Base-by-base conservation (phyloP, 1,139 yeast species). In the Debaryomyces udenii region DNA sequence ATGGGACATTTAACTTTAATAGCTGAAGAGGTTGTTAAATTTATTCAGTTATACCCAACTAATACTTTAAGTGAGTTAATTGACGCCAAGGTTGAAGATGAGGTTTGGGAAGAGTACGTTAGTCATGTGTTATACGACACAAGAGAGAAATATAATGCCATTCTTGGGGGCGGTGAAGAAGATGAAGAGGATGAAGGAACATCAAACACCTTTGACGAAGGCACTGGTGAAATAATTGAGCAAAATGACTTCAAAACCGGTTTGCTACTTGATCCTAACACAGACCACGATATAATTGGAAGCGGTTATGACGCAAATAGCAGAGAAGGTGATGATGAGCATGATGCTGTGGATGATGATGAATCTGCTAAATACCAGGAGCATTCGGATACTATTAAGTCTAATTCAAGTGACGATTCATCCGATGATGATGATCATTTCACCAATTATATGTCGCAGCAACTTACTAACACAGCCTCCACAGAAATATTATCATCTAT, bases 1-100 rank as follows among this genome's bases (percentile, higher is more conserved):
- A 94, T 93, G 96, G 99, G 99, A 22, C 99, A 93, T 64, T 73
- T 93, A 58, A 93, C 97, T 0, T 73, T 93, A 49, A 91, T 94
- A 48, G 96, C 97, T 6, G 99, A 94, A 60, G 99, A 93, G 61
- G 96, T 93, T 34, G 97, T 93, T 44, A 94, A 94, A 61, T 93
- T 93, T 61, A 86, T 91, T 22, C 89, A 88, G 37, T 65, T 85
- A 15, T 85, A 82, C 53, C 82, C 89, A 1, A 78, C 83, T 29
- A 78, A 74, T 48, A 66, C 81, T 2, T 66, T 85, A 24, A 78
- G 88, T 42, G 77, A 77, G 22, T 67, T 77, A 11, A 82, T 88
- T 27, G 81, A 81, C 46, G 74, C 68, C 15, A 81, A 81, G 35
- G 76, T 83, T 7, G 74, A 78, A 42, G 75, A 81, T 44, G 82